Evolutionary conservation across 2,329 filamentous ascomycete species (phyloP).

Genomic region (Aspergillus puulaauensis): DNA sequence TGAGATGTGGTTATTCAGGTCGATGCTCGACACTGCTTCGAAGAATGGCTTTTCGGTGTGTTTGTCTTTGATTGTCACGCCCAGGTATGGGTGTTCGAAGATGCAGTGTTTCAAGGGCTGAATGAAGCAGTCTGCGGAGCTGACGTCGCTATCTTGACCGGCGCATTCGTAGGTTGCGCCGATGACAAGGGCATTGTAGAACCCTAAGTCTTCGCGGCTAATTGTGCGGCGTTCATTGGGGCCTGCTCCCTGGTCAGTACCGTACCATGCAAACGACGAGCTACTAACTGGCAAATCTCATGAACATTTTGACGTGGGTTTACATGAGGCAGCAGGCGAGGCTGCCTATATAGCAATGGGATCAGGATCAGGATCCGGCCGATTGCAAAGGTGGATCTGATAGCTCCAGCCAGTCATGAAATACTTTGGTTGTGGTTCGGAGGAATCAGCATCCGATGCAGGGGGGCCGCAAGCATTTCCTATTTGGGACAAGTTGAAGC

Average conservation of each 20-base stretch:
- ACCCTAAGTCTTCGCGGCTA: constrained; percentile 40
- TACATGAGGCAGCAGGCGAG: background rate
- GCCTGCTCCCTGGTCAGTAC: constrained; percentile 25
- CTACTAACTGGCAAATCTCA: constrained; percentile 32
- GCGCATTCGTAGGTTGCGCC: constrained; percentile 35
- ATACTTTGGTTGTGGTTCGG: background rate
- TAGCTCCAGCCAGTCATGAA: background rate
- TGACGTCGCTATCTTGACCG: constrained; percentile 12
- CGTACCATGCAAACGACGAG: background rate
- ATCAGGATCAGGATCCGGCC: background rate
- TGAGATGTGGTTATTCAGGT: constrained; percentile 43
- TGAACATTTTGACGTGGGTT: background rate
- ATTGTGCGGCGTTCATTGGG: constrained; percentile 45
- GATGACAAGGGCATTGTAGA: constrained; percentile 42
- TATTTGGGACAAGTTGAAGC: background rate
- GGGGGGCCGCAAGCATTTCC: background rate
- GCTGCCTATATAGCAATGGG: background rate
- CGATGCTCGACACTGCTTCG: constrained; percentile 28
- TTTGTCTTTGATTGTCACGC: constrained; percentile 34
- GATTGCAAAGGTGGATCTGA: background rate
- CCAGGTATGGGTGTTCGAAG: constrained; percentile 38
- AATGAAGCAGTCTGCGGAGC: constrained; percentile 26
- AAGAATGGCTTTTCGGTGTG: constrained; percentile 40
- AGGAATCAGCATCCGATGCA: background rate
- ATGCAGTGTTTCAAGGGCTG: constrained; percentile 40